Base-by-base conservation (phyloP, 2,329 filamentous ascomycete species). In the Rhexocercosporidium sp. region DNA sequence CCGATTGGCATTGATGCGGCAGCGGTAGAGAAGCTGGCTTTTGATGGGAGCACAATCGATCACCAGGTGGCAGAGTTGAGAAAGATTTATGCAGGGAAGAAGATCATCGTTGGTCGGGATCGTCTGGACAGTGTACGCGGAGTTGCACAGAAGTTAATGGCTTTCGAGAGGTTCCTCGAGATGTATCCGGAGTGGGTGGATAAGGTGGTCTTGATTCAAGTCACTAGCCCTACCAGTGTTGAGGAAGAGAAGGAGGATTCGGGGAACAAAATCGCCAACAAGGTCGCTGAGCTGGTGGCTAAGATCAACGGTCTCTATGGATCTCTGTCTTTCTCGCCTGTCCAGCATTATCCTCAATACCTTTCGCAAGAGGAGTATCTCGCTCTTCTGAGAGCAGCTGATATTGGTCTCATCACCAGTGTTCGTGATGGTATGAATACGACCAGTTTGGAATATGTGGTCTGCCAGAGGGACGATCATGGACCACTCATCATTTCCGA, bases 351-450 rank as follows among this genome's bases (percentile, higher is more conserved):
- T 79, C 93, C 94, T 8, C 94, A 97, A 78, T 97, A 97, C 78
- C 86, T 98, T 54, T 90, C 89, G 57, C 91, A 91, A 72, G 91
- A 94, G 74, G 94, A 98, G 80, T 98, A 98, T 79, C 96, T 97
- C 79, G 94, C 95, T 3, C 86, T 98, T n/a, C 86, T 98, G 62
- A 90, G 95, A 27, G 89, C 93, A 2, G 94, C 92, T 39, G 94
- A 98, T 78, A 92, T 97, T 72, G 95, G 94, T 3, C 84, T 98
- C 60, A 97, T 98, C 79, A 97, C 96, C 7, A 97, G 93, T 73
- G 94, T 98, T 25, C 89, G 95, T 68, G 96, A 98, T 78, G 95
- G 95, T 66, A 97, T 98, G 94, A 98, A 97, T 82, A 97, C 95
- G 0, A 97, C 94, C 22, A 96, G 93, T 77, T 83, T 98, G 73